Evolutionary conservation across 345 rosid species (phyloP).

Genomic region (Chamaenerion angustifolium): DNA sequence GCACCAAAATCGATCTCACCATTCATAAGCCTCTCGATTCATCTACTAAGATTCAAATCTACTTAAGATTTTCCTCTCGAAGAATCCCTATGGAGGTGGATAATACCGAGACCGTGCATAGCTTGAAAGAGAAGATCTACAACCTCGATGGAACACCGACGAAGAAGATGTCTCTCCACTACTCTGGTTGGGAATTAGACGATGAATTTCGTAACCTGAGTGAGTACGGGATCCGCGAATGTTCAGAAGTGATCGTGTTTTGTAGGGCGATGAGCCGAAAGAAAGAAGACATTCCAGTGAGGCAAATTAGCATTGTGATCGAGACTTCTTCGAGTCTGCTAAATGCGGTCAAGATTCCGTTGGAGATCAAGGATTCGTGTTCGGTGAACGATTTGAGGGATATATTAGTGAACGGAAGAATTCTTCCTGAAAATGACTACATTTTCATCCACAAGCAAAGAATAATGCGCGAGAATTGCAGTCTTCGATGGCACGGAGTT

Average conservation of each 20-base stretch:
- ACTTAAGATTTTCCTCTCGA: constrained; percentile 43
- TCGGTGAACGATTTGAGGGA: constrained; percentile 47
- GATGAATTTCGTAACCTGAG: constrained; percentile 53
- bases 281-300: constrained; percentile 28
- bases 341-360: constrained; percentile 49
- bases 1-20: constrained; percentile 58
- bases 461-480: constrained; percentile 60
- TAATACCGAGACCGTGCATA: constrained; percentile 57
- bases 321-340: constrained; percentile 66
- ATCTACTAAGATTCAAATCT: constrained; percentile 25
- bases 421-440: constrained; percentile 57
- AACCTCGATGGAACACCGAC: constrained; percentile 46
- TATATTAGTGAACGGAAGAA: constrained; percentile 28
- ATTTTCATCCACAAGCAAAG: constrained; percentile 75
- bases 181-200: constrained; percentile 42
- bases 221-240: constrained; percentile 56
- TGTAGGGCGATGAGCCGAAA: constrained; percentile 25
- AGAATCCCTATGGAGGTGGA: constrained; percentile 42
- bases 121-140: constrained; percentile 79
- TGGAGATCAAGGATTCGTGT: constrained; percentile 47
- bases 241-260: constrained; percentile 49
- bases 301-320: constrained; percentile 32
- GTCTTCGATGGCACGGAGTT: constrained; percentile 73
- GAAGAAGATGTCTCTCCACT: constrained; percentile 51
- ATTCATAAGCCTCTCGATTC: constrained; percentile 15